A percentile compares a stretch with the other conserved stretches of the same genome.
These are phyloP conservation scores for Sarocladium kiliense DNA, from an alignment of 2,329 filamentous ascomycete genomes.

Conservation along the genomic window DNA sequence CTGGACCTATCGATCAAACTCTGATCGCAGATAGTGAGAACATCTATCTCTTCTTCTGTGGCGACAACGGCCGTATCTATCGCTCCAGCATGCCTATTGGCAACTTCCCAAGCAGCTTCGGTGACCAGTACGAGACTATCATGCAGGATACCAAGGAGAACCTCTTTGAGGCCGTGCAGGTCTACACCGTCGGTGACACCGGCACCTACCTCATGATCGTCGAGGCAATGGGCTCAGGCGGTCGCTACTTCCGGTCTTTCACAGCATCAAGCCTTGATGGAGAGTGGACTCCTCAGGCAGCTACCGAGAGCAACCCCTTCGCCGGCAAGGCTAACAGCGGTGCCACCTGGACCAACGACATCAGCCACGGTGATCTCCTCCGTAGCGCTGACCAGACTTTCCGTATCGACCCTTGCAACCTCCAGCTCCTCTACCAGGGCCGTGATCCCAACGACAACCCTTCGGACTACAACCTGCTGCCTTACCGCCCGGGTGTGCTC, in stretches of 20 bases:
- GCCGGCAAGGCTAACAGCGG: slow-evolving; percentile 63
- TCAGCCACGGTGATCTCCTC: slow-evolving; percentile 60
- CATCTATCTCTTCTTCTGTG: slow-evolving; percentile 65
- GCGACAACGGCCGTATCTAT: slow-evolving; percentile 64
- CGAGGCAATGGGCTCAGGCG: slow-evolving; percentile 51
- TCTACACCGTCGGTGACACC: slow-evolving; percentile 54
- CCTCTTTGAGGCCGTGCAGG: slow-evolving; percentile 62
- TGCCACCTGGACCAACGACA: slow-evolving; percentile 61
- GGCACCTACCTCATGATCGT: slow-evolving; percentile 63
- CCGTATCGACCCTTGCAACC: slow-evolving; percentile 57
- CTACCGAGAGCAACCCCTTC: slow-evolving; percentile 52
- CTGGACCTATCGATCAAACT: slow-evolving; percentile 57
- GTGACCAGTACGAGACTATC: slow-evolving; percentile 41
- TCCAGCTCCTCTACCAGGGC: slow-evolving; percentile 62
- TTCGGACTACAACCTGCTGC: slow-evolving; percentile 44
- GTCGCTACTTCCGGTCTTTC: slow-evolving; percentile 63
- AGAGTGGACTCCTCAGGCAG: slow-evolving; percentile 53
- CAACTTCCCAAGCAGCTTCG: slow-evolving; percentile 58
- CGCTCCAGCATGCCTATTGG: slow-evolving; percentile 56
- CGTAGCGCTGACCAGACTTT: slow-evolving; percentile 56
- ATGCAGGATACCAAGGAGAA: slow-evolving; percentile 49
- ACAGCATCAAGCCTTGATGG: slow-evolving; percentile 53
- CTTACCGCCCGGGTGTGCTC: slow-evolving; percentile 51
- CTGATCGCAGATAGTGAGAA: slow-evolving; percentile 54
- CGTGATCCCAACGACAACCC: slow-evolving; percentile 26